Evolutionary conservation across 305 asterid species (phyloP), one percentile per base, ranked within the genome.

Genomic region (Fraxinus xanthoxyloides): DNA sequence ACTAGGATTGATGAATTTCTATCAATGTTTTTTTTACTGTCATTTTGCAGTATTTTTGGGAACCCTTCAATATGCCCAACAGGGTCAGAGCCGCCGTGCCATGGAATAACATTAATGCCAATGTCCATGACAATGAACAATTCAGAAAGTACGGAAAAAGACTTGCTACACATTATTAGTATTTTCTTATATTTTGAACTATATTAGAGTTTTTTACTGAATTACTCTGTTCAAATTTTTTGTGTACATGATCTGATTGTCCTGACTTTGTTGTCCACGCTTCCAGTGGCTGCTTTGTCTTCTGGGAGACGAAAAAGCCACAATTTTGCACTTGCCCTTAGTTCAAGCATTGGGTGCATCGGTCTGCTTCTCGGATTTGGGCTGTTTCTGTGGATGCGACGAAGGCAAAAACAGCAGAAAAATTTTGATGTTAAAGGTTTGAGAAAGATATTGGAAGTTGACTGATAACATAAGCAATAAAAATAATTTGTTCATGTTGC

Each of bases 61-160:
- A 89, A 89, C 77, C 92, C 92, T 56, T 83, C 80, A 70, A 80
- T 89, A 65, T 89, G 92, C 46, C 81, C 80, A n/a, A 84, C 79
- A 10, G 88, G 83, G 65, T 76, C 89, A 12, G 89, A 85, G 24
- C 82, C 89, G 40, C 72, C 84, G 23, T 89, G 92, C 86, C 67
- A 79, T 56, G 85, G 83, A 65, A 82, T 82, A 79, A 73, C 87
- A 23, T 67, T 89, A 82, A 83, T 85, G 83, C 91, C 91, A 3
- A 86, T 89, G 91, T 87, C 91, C 36, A 89, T 89, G 90, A 74
- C 87, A 36, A 81, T 87, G 85, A 89, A 89, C 79, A 32, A 80
- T 35, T 85, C 92, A 40, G 77, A 67, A 43, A 76, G 92, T 89
- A 88, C 4, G 77, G 19, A 12, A 65, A 23, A 65, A 51, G 8